Conservation (phyloP, 768 basidiomycete species). For the Lactarius quietus region DNA sequence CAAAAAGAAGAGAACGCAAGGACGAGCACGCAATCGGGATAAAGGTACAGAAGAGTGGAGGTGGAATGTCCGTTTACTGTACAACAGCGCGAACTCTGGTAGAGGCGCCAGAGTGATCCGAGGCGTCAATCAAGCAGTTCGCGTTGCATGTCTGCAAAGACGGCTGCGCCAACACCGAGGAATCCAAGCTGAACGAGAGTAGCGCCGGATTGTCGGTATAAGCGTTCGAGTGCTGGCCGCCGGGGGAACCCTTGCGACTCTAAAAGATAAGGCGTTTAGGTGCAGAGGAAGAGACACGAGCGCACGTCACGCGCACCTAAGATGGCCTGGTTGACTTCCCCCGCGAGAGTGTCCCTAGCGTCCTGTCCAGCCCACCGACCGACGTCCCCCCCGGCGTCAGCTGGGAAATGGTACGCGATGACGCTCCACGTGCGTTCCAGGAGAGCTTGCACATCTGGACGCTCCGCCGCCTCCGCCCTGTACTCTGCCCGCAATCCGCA, state of each 20-base stretch:
- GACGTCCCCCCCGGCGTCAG: constrained; percentile 59
- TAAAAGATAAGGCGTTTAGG: constrained; percentile 30
- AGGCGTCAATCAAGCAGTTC: constrained; percentile 55
- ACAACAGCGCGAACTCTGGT: neutral
- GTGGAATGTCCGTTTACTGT: constrained; percentile 15
- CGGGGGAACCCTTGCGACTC: constrained; percentile 76
- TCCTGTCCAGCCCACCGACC: constrained; percentile 66
- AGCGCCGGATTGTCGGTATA: constrained; percentile 72
- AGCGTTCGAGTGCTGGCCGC: constrained; percentile 65
- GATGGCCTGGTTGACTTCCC: constrained; percentile 78
- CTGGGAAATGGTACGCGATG: constrained; percentile 74
- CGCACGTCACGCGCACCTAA: constrained; percentile 49
- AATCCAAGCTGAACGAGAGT: constrained; percentile 69
- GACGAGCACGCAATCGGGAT: constrained; percentile 3
- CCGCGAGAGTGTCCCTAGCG: constrained; percentile 61
- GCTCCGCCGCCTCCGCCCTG: constrained; percentile 46
- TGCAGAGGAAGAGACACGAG: neutral
- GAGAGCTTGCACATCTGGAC: constrained; percentile 60
- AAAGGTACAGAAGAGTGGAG: constrained; percentile 20
- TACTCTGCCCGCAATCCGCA: constrained; percentile 67
- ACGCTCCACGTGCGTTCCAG: constrained; percentile 76
- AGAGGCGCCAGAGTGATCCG: neutral
- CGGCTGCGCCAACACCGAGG: constrained; percentile 69
- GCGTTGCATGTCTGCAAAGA: constrained; percentile 74
- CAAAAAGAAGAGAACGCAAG: constrained; percentile 4